A percentile compares a stretch with the other conserved stretches of the same genome.
Evolutionary conservation across 2,329 filamentous ascomycete species (phyloP).

Genomic region (Paraconiothyrium brasiliense): DNA sequence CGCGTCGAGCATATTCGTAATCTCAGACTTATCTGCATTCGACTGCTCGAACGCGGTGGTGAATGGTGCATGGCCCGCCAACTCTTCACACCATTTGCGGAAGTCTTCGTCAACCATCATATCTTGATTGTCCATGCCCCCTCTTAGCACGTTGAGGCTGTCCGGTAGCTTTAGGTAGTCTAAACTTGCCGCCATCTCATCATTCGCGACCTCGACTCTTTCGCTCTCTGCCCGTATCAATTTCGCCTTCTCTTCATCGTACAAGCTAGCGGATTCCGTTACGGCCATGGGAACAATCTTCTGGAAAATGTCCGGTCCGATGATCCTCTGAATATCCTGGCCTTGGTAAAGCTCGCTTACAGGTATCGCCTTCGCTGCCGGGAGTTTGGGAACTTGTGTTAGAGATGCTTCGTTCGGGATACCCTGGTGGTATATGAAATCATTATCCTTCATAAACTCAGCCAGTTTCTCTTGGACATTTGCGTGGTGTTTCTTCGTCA

Average conservation of each 20-base stretch:
- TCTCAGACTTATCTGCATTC: slow-evolving; percentile 77
- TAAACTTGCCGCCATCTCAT: slow-evolving; percentile 93
- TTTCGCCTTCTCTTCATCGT: slow-evolving; percentile 98
- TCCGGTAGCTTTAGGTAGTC: slow-evolving; percentile 92
- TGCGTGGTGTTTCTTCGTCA: slow-evolving; percentile 82
- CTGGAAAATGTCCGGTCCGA: slow-evolving; percentile 94
- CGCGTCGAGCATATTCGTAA: slow-evolving; percentile 76
- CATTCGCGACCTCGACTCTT: slow-evolving; percentile 88
- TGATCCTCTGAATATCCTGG: slow-evolving; percentile 96
- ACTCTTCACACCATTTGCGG: slow-evolving; percentile 90
- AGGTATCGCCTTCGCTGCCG: slow-evolving; percentile 95
- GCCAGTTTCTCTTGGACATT: slow-evolving; percentile 82
- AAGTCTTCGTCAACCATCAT: slow-evolving; percentile 91
- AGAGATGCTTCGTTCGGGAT: slow-evolving; percentile 87
- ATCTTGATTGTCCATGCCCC: slow-evolving; percentile 86
- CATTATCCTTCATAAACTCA: slow-evolving; percentile 88
- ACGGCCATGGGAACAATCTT: slow-evolving; percentile 97
- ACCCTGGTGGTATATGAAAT: slow-evolving; percentile 96
- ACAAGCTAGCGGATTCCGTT: slow-evolving; percentile 94
- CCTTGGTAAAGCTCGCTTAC: slow-evolving; percentile 96
- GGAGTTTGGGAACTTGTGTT: slow-evolving; percentile 84
- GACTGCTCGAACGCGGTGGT: slow-evolving; percentile 80
- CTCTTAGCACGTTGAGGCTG: slow-evolving; percentile 89
- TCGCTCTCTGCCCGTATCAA: slow-evolving; percentile 92
- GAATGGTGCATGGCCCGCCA: slow-evolving; percentile 86